These are phyloP conservation scores for Megacollybia platyphylla DNA, from an alignment of 1,284 basidiomycete genomes.

Conservation along the genomic window DNA sequence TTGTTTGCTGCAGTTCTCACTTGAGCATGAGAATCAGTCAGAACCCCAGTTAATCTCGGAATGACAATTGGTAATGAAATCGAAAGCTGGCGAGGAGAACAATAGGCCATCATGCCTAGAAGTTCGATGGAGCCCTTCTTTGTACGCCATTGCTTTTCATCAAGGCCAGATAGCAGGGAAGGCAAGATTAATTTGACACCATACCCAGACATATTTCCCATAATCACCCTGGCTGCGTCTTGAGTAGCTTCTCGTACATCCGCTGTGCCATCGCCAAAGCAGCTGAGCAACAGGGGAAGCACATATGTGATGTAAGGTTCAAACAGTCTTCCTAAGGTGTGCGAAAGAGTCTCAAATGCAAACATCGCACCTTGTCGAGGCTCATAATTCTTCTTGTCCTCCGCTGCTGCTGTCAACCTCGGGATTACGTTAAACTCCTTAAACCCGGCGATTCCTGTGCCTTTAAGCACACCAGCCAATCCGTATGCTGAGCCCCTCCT, in stretches of 20 bases:
- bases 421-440: slow-evolving; percentile 76
- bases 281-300: slow-evolving; percentile 75
- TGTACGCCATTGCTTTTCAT: slow-evolving; percentile 98
- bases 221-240: slow-evolving; percentile 89
- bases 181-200: slow-evolving; percentile 95
- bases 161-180: slow-evolving; percentile 80
- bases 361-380: slow-evolving; percentile 92
- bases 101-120: slow-evolving; percentile 98
- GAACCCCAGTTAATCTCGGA: slow-evolving; percentile 85
- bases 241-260: slow-evolving; percentile 94
- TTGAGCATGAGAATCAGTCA: slow-evolving; percentile 97
- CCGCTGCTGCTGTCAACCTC: slow-evolving; percentile 66
- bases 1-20: slow-evolving; percentile 90
- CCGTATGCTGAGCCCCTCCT: slow-evolving; percentile 95
- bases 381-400: slow-evolving; percentile 85
- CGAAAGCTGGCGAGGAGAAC: slow-evolving; percentile 91
- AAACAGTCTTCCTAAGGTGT: slow-evolving; percentile 79
- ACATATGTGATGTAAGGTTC: slow-evolving; percentile 90
- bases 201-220: slow-evolving; percentile 91
- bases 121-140: slow-evolving; percentile 98
- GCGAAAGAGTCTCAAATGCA: slow-evolving; percentile 86
- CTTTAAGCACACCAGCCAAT: slow-evolving; percentile 85
- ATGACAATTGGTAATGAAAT: slow-evolving; percentile 95
- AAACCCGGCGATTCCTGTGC: slow-evolving; percentile 77
- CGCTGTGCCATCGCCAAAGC: slow-evolving; percentile 82